Evolutionary conservation across 345 rosid species (phyloP).

Genomic region (Eucalyptus victrix): DNA sequence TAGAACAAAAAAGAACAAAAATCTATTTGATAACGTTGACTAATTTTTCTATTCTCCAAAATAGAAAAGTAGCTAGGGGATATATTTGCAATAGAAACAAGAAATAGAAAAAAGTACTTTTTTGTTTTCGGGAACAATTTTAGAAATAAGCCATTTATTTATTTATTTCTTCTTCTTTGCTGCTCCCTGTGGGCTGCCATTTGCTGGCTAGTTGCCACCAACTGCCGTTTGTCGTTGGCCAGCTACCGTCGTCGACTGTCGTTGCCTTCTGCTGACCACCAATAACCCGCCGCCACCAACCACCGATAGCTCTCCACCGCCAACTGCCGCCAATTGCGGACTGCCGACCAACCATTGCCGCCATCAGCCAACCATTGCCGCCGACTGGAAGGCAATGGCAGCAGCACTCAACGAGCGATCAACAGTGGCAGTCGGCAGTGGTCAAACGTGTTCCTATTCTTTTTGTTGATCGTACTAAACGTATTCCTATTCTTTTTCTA

Average conservation of each 20-base stretch:
- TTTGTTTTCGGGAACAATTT: too few relatives aligned
- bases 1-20: too few relatives aligned
- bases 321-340: fast-evolving
- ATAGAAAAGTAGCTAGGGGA: too few relatives aligned
- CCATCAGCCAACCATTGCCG: fast-evolving
- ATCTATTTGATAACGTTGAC: too few relatives aligned
- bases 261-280: fast-evolving
- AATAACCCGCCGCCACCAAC: fast-evolving
- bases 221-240: fast-evolving
- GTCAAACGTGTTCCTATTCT: too few relatives aligned
- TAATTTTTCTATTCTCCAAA: too few relatives aligned
- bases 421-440: fast-evolving
- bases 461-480: too few relatives aligned
- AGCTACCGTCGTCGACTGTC: fast-evolving
- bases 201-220: fast-evolving
- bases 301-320: fast-evolving
- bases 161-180: too few relatives aligned
- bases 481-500: too few relatives aligned
- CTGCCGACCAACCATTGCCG: fast-evolving
- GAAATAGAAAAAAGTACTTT: too few relatives aligned
- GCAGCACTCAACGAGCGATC: fast-evolving
- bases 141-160: too few relatives aligned
- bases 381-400: fast-evolving
- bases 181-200: too few relatives aligned
- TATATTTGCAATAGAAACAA: fast-evolving